Percentiles rank a stretch among this genome's conserved stretches.
Conservation (phyloP, 345 rosid genomes). For the Clarkia xantiana region DNA sequence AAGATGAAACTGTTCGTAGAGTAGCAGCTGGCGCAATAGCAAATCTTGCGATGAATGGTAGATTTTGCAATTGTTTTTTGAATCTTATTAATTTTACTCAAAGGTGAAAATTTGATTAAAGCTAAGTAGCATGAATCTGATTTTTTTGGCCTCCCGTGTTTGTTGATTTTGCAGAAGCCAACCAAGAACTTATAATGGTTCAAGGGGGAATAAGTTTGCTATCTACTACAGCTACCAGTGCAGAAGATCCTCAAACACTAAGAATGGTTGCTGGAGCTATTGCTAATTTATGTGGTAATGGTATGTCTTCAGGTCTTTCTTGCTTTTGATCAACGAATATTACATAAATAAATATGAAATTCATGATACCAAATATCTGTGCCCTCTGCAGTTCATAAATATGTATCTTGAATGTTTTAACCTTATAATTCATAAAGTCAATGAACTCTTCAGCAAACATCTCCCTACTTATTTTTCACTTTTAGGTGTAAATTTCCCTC, state of each 20-base stretch:
- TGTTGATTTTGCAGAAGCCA: slow-evolving; percentile 48
- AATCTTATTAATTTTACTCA: slow-evolving; percentile 3
- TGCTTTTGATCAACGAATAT: no score
- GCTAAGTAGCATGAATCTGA: not conserved
- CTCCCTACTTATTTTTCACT: no score
- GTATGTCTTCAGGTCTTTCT: slow-evolving; percentile 18
- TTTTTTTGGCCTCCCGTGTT: slow-evolving; percentile 1
- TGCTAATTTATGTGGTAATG: slow-evolving; percentile 96
- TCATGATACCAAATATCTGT: no score
- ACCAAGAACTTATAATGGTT: slow-evolving; percentile 88
- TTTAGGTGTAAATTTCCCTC: not conserved
- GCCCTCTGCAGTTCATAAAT: no score
- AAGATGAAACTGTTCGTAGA: slow-evolving; percentile 86
- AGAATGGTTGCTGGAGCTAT: slow-evolving; percentile 99
- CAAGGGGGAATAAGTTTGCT: slow-evolving; percentile 88
- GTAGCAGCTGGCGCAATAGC: slow-evolving; percentile 99
- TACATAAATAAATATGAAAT: no score
- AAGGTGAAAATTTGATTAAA: not conserved
- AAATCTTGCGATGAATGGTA: slow-evolving; percentile 99
- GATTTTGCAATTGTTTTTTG: slow-evolving; percentile 4
- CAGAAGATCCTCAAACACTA: slow-evolving; percentile 90
- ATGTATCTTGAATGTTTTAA: slow-evolving; percentile 4
- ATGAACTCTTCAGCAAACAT: no score
- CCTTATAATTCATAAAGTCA: no score
- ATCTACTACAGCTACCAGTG: slow-evolving; percentile 70